phyloP scores from a whole-genome alignment of 2,329 filamentous ascomycete genomes.

The Hymenoscyphus fraxineus region DNA sequence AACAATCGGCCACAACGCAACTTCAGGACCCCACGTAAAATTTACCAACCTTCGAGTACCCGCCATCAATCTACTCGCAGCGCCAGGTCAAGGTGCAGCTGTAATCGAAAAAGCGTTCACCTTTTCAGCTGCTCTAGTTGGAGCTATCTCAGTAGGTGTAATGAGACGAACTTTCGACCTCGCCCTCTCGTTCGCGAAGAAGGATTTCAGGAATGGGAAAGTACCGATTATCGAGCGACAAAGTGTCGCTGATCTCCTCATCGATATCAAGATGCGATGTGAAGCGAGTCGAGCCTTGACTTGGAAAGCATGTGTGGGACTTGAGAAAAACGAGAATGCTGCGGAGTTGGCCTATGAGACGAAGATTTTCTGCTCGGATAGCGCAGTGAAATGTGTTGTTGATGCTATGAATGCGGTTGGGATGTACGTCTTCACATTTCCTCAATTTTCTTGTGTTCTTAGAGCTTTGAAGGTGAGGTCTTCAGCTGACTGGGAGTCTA shows the following conservation, averaged over 20 bases:
- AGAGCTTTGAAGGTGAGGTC: background rate
- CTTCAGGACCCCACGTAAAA: conserved; percentile 44
- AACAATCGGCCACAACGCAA: conserved; percentile 44
- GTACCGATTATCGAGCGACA: conserved; percentile 46
- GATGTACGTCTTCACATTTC: conserved; percentile 36
- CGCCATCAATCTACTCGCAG: conserved; percentile 41
- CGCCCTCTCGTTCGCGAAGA: conserved; percentile 46
- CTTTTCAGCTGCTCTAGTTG: conserved; percentile 44
- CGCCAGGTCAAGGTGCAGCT: conserved; percentile 41
- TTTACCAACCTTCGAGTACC: conserved; percentile 47
- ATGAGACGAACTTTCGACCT: conserved; percentile 50
- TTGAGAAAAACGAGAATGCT: conserved; percentile 29
- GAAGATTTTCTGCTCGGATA: conserved; percentile 49
- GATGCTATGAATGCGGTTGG: conserved; percentile 50
- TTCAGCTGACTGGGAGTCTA: background rate
- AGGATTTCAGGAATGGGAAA: conserved; percentile 41
- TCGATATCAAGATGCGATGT: conserved; percentile 47
- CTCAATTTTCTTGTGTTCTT: background rate
- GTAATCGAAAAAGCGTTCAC: conserved; percentile 43
- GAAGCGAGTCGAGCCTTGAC: conserved; percentile 45
- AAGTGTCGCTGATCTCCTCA: conserved; percentile 47
- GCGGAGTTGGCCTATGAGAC: conserved; percentile 45
- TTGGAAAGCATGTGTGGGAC: conserved; percentile 45
- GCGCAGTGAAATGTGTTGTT: conserved; percentile 43
- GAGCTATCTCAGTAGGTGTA: conserved; percentile 49